Evolutionary conservation across 2,329 filamentous ascomycete species (phyloP).

Genomic region (Pseudocercospora crystallina): DNA sequence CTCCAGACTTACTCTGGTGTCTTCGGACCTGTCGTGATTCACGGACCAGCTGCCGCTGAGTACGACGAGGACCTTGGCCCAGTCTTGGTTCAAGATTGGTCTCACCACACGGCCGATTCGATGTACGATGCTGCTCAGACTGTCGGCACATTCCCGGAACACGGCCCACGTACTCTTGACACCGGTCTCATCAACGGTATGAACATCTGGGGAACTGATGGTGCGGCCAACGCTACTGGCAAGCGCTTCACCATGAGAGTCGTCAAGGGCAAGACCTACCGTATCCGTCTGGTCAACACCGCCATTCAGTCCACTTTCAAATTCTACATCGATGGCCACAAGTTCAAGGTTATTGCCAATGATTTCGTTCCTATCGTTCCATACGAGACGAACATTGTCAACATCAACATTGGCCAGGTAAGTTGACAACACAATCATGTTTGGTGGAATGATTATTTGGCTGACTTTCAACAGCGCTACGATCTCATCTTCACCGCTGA

Average conservation of each 20-base stretch:
- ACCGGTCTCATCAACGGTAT: conserved; percentile 48
- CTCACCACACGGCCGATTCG: conserved; percentile 38
- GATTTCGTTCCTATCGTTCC: conserved; percentile 41
- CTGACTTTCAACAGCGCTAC: conserved; percentile 28
- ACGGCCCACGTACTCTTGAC: conserved; percentile 39
- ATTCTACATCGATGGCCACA: conserved; percentile 45
- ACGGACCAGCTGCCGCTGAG: conserved; percentile 40
- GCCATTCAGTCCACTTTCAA: conserved; percentile 44
- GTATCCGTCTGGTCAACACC: conserved; percentile 34
- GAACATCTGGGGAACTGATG: conserved; percentile 37
- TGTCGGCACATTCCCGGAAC: conserved; percentile 14
- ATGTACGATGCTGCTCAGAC: conserved; percentile 28
- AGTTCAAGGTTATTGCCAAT: conserved; percentile 39
- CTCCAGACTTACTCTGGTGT: conserved; percentile 43
- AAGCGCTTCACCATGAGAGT: conserved; percentile 33
- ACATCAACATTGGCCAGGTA: conserved; percentile 36
- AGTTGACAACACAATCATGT: background rate
- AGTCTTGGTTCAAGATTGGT: conserved; percentile 40
- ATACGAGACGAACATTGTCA: conserved; percentile 39
- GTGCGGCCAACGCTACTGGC: conserved; percentile 16
- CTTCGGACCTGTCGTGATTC: conserved; percentile 42
- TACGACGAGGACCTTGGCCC: conserved; percentile 41
- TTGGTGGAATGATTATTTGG: background rate
- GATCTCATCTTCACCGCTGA: conserved; percentile 33
- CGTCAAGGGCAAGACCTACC: conserved; percentile 29